Base-by-base conservation (phyloP, 2,329 filamentous ascomycete species). In the Hawksworthiomyces lignivorus region DNA sequence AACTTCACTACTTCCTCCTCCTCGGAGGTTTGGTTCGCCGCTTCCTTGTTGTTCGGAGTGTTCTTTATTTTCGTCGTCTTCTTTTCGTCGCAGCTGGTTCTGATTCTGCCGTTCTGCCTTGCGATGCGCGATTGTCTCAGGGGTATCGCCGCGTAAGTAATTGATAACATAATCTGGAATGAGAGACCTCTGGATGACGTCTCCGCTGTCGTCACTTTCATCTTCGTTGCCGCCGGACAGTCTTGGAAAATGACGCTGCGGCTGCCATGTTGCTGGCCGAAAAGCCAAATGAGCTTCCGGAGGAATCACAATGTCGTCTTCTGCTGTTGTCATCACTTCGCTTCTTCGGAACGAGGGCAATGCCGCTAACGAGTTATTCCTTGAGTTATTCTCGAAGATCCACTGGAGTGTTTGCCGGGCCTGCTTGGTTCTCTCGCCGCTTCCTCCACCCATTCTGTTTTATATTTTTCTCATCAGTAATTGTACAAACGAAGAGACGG, bases 161-260 rank as follows among this genome's bases (percentile, higher is more conserved):
- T 73, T 69, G 47, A 72, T 62, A 30, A 76, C 67, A 49, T 76
- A 76, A 55, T 76, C 72, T 8, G 72, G 72, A 14, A 76, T 64
- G 24, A 75, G 62, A 41, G 68, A 65, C 42, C 60, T 67, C 62
- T 36, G 48, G 45, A 26, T 46, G 34, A 48, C 39, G 8, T 47
- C 48, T 8, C 32, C 38, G 11, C 41, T 39, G 36, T 44, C 49
- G n/a, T 47, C 50, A 17, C 51, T 34, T 19, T 47, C 29, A 39
- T 43, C 17, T 15, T 40, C 35, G 30, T 35, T 38, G 15, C 44
- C 34, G 21, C 34, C 29, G 10, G 29, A 36, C 5, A 18, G 28
- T 4, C 20, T 19, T 3, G 17, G 19, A 5, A 34, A 28, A 3
- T 35, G 36, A 14, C 30, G 29, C 34, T 48, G 49, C 9, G 48